phyloP scores from a whole-genome alignment of 2,329 filamentous ascomycete species.

The Fusarium brevicatenulatum region DNA sequence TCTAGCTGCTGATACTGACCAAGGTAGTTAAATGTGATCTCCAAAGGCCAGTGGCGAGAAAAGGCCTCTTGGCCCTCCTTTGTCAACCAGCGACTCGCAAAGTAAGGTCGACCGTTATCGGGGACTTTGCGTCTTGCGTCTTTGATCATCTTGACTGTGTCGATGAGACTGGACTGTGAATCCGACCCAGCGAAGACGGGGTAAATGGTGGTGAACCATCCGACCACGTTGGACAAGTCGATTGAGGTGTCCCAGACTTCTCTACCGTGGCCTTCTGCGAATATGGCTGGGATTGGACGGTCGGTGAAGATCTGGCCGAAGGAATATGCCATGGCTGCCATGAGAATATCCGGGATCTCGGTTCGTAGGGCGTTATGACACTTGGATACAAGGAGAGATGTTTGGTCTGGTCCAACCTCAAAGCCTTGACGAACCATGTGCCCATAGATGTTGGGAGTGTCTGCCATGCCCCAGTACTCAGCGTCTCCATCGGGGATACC shows the following conservation, averaged over 20 bases:
- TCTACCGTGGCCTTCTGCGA: constrained; percentile 51
- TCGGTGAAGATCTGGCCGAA: constrained; percentile 47
- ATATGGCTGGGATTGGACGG: constrained; percentile 44
- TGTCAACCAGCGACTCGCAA: constrained; percentile 35
- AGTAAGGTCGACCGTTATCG: constrained; percentile 28
- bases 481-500: constrained; percentile 34
- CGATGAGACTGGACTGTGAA: constrained; percentile 2
- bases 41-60: constrained; percentile 37
- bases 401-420: constrained; percentile 20
- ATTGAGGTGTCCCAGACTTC: constrained; percentile 45
- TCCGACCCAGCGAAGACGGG: constrained; percentile 40
- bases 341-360: constrained; percentile 49
- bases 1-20: constrained; percentile 47
- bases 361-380: constrained; percentile 45
- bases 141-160: constrained; percentile 34
- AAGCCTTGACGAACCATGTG: constrained; percentile 33
- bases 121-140: constrained; percentile 30
- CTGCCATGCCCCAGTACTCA: constrained; percentile 42
- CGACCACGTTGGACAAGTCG: constrained; percentile 49
- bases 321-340: constrained; percentile 44
- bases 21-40: constrained; percentile 44
- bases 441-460: constrained; percentile 31
- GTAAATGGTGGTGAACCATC: constrained; percentile 53
- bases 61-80: constrained; percentile 6
- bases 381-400: constrained; percentile 30